A percentile compares a stretch with the other conserved stretches of the same genome.
phyloP scores from a whole-genome alignment of 345 rosid genomes.

The Citrus sp. region DNA sequence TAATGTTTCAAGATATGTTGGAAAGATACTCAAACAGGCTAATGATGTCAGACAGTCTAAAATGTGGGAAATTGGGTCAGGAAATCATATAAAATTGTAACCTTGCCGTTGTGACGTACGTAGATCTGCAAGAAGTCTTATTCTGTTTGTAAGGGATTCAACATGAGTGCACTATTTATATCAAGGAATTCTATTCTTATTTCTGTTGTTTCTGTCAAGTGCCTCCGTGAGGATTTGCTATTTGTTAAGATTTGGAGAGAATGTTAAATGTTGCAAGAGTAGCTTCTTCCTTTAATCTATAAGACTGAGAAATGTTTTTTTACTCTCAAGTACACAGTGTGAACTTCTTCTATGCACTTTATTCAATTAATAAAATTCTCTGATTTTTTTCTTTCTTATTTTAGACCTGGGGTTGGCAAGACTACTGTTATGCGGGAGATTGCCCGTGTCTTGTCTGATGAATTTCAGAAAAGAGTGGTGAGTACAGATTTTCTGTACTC shows the following conservation, averaged over 20 bases:
- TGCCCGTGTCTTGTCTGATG: conserved; percentile 61
- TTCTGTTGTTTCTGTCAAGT: background rate
- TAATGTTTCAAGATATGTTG: background rate
- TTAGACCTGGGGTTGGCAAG: conserved; percentile 75
- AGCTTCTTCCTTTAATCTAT: background rate
- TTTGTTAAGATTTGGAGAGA: background rate
- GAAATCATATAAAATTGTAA: background rate
- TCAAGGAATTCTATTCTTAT: background rate
- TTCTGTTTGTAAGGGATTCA: background rate
- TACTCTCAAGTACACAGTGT: background rate
- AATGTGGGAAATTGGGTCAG: background rate
- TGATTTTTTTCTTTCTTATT: background rate
- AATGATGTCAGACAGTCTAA: background rate
- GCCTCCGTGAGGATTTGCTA: background rate
- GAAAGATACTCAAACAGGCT: background rate
- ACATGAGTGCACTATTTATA: background rate
- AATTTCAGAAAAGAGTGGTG: conserved; percentile 65
- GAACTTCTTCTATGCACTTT: background rate
- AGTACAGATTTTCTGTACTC: conserved; percentile 11
- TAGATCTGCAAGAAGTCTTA: background rate
- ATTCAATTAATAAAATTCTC: background rate
- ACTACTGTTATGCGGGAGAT: conserved; percentile 67
- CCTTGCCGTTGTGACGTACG: background rate
- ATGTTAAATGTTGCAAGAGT: background rate
- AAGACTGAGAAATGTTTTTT: background rate